Percentiles rank a stretch among this genome's conserved stretches.
These are phyloP conservation scores for Tolypocladium pustulatum DNA, from an alignment of 2,329 filamentous ascomycete species.

Conservation along the genomic window DNA sequence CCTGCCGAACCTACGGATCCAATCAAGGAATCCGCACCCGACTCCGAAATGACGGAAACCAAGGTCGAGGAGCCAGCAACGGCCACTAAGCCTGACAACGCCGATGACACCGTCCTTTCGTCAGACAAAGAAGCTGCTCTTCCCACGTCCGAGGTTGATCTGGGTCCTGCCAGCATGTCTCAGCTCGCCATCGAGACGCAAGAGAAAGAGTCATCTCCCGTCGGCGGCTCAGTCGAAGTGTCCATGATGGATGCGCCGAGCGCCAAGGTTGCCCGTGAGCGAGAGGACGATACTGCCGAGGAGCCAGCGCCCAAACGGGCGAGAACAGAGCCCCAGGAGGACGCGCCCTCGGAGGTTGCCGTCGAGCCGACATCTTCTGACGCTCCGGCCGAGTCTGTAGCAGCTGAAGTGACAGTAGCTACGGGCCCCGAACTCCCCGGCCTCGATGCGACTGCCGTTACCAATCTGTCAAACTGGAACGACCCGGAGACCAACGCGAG, in stretches of 20 bases:
- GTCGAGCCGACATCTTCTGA: neutral
- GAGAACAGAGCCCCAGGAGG: slow-evolving; percentile 53
- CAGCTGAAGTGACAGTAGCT: slow-evolving; percentile 2
- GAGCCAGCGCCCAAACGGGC: slow-evolving; percentile 72
- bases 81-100: slow-evolving; percentile 7
- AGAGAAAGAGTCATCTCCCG: slow-evolving; percentile 15
- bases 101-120: slow-evolving; percentile 4
- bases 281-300: slow-evolving; percentile 59
- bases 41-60: slow-evolving; percentile 16
- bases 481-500: slow-evolving; percentile 32
- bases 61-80: slow-evolving; percentile 8
- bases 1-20: neutral
- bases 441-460: slow-evolving; percentile 10
- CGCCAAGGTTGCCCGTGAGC: slow-evolving; percentile 59
- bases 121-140: slow-evolving; percentile 10
- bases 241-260: slow-evolving; percentile 45
- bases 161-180: slow-evolving; percentile 25
- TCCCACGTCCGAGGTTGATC: slow-evolving; percentile 21
- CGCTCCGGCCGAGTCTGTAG: slow-evolving; percentile 3
- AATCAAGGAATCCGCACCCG: slow-evolving; percentile 5
- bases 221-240: slow-evolving; percentile 27
- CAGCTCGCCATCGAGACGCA: slow-evolving; percentile 27
- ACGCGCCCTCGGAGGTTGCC: slow-evolving; percentile 12
- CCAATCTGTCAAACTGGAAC: slow-evolving; percentile 26
- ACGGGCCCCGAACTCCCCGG: slow-evolving; percentile 4